Evolutionary conservation across 2,329 filamentous ascomycete species (phyloP), one percentile per base, ranked within the genome.

Genomic region (Hypoxylon sp.): DNA sequence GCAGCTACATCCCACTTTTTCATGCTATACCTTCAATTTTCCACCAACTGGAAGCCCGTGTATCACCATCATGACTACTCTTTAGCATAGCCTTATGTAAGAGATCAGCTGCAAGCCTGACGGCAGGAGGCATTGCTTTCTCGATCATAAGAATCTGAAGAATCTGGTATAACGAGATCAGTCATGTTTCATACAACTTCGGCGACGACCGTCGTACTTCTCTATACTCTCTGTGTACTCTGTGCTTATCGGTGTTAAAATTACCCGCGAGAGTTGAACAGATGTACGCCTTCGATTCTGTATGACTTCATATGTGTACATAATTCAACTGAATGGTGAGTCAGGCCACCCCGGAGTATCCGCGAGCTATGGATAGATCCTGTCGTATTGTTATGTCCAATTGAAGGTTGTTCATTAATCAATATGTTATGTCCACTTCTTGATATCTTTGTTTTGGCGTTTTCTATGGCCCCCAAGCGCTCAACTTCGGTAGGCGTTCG

Each of bases 11-110:
- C 35, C 52, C 66, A 58, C 54, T 59, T 42, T 58, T 44, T 46
- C 48, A 24, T 37, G 37, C 35, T 22, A 42, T 57, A 35, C 47
- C 48, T 35, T 24, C 31, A 54, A 14, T 24, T 47, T 47, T 37
- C 46, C 54, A 5, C 33, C 54, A 42, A 56, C 39, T 47, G 10
- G 22, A 33, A 53, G 13, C 46, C 22, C 29, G 24, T 46, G 42
- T 54, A 53, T 14, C 46, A 59, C 47, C 35, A 55, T 17, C 33
- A 54, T 59, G 31, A 59, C 29, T 37, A 10, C 17, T 19, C 50
- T 46, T 62, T 26, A 56, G 48, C 62, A 65, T 63, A 65, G 65
- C 62, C 65, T 63, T 65, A 66, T 53, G 65, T 68, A 61, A 68
- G 65, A 63, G 33, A 44, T 29, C 26, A 55, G 63, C 57, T 68